Evolutionary conservation across 163 green algal species (phyloP), one percentile per base, ranked within the genome.

Genomic region (Chlamydomonas reinhardtii): DNA sequence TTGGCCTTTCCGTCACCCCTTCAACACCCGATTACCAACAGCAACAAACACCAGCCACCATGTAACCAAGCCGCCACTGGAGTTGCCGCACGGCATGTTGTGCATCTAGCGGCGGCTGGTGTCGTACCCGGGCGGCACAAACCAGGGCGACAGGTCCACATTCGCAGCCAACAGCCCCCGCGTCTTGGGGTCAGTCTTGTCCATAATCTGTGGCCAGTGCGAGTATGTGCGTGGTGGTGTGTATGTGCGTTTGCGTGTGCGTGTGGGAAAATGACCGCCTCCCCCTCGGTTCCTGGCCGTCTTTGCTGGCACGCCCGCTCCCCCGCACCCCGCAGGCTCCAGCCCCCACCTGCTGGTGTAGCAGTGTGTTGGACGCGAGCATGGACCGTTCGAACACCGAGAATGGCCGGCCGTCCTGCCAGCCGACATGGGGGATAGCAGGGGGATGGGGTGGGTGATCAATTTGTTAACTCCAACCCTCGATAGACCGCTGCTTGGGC

Each of bases 341-440:
- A 6, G 1, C 71, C 43, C n/a, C 82, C 83, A 82, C 72, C 82
- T 87, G 32, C 25, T 74, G 37, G 61, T 87, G 82, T 54, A 89
- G 71, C 9, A 27, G 72, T 32, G 88, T 88, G 76, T 96, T 96
- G 56, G 73, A 87, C 0, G 95, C 96, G 1, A 98, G 70, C 43
- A 97, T 87, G 72, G 90, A 95, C 31, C 95, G 89, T 43, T 96
- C 90, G 85, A 98, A 98, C 29, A 97, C 94, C 73, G 83, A 89
- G 84, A 94, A 98, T 12, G 94, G 90, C 70, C 90, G 72, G 4
- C 96, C 96, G 80, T 97, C 92, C 48, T 56, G 9, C 43, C 48
- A 56, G 17, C 19, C 12, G 48, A 17, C 48, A 56, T 17, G 48
- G 48, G 48, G 48, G 48, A 56, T 14, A 14, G 48, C 12, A 14